phyloP scores from a whole-genome alignment of 176 grass and related monocot species.

The Zea luxurians region DNA sequence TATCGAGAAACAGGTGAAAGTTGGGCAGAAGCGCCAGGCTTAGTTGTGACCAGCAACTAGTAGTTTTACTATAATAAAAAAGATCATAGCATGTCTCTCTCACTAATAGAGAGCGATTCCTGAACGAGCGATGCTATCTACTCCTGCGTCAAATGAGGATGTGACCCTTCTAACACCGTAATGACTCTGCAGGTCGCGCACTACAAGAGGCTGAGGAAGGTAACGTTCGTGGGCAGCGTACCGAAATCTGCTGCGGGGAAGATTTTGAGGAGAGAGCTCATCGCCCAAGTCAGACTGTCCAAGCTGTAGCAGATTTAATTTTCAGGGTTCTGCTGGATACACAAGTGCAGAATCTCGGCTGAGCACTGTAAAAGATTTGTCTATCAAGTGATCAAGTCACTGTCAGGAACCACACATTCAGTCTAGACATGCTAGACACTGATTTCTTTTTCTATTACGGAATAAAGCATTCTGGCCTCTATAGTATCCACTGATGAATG shows the following conservation, averaged over 20 bases:
- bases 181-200: constrained; percentile 53
- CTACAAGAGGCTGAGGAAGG: constrained; percentile 75
- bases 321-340: not conserved
- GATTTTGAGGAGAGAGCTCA: constrained; percentile 76
- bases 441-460: no score
- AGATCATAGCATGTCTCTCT: not conserved
- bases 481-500: no score
- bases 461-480: no score
- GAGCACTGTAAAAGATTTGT: not conserved
- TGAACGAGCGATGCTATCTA: not conserved
- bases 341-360: not conserved
- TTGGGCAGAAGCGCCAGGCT: not conserved
- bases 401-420: not conserved
- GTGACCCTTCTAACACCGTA: not conserved
- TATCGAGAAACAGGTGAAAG: constrained; percentile 67
- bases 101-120: not conserved
- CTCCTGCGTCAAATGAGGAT: not conserved
- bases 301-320: constrained; percentile 54
- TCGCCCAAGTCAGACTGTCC: constrained; percentile 70
- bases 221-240: constrained; percentile 66
- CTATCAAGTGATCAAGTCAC: not conserved
- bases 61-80: not conserved
- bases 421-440: not conserved
- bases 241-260: constrained; percentile 77
- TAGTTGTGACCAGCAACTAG: not conserved